phyloP scores from a whole-genome alignment of 805 yeast genomes.

The Kodamaea lidongshanica region DNA sequence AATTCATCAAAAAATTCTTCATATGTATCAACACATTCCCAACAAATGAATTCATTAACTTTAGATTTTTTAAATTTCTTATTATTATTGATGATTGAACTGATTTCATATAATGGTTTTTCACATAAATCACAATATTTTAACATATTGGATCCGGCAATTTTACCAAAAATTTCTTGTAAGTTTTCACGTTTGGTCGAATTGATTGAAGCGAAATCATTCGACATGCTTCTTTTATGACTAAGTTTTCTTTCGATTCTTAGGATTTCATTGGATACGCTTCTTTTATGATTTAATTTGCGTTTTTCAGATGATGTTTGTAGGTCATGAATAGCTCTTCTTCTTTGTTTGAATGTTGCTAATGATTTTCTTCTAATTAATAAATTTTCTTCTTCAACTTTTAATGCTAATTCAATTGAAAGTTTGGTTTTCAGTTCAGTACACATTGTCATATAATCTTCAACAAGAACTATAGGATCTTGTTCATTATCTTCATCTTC shows the following conservation, averaged over 20 bases:
- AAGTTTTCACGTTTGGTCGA: slow-evolving; percentile 16
- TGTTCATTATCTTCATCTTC: slow-evolving; percentile 20
- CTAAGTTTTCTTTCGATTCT: too few relatives aligned
- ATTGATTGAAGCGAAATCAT: slow-evolving; percentile 5
- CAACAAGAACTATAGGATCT: slow-evolving; percentile 45
- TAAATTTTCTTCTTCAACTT: neutral
- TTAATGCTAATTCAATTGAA: slow-evolving; percentile 1
- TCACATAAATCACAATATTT: slow-evolving; percentile 65
- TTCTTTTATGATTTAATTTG: too few relatives aligned
- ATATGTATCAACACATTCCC: slow-evolving; percentile 53
- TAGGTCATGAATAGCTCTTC: too few relatives aligned
- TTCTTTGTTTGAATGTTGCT: slow-evolving; percentile 31
- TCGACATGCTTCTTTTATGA: slow-evolving; percentile 10
- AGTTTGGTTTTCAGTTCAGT: too few relatives aligned
- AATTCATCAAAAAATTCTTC: slow-evolving; percentile 45
- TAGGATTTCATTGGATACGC: too few relatives aligned
- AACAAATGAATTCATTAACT: slow-evolving; percentile 53
- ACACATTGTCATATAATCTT: slow-evolving; percentile 48
- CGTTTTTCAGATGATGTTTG: too few relatives aligned
- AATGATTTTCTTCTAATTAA: slow-evolving; percentile 24
- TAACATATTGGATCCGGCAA: slow-evolving; percentile 34
- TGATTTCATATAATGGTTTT: slow-evolving; percentile 58
- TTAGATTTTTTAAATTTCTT: slow-evolving; percentile 11
- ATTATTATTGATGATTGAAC: slow-evolving; percentile 31
- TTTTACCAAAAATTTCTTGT: slow-evolving; percentile 33